Conservation (phyloP, 2,329 filamentous ascomycete species). For the Microdochium bolleyi region DNA sequence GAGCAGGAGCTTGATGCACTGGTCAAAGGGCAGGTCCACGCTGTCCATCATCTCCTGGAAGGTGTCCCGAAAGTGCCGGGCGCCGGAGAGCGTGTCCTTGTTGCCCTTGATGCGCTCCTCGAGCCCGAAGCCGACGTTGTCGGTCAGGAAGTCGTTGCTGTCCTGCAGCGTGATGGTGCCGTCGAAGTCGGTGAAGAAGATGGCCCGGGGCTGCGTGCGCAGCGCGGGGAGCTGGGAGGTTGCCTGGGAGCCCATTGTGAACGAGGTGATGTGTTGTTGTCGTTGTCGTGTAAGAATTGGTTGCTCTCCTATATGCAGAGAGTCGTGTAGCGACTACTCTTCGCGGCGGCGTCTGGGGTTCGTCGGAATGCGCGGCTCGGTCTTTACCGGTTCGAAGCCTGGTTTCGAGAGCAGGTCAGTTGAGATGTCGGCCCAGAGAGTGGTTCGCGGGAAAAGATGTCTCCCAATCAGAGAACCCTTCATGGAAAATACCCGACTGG, state of each 20-base stretch:
- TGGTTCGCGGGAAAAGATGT: too few species aligned
- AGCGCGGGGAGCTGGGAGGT: slow-evolving; percentile 41
- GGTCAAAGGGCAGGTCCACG: slow-evolving; percentile 68
- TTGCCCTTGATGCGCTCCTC: slow-evolving; percentile 67
- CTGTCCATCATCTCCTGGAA: slow-evolving; percentile 92
- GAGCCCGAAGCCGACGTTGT: slow-evolving; percentile 79
- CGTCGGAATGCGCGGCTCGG: too few species aligned
- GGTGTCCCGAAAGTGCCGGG: slow-evolving; percentile 70
- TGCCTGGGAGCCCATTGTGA: neutral
- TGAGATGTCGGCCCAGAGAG: too few species aligned
- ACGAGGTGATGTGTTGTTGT: neutral
- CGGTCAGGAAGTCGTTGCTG: slow-evolving; percentile 68
- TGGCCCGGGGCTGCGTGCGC: slow-evolving; percentile 69
- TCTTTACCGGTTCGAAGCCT: too few species aligned
- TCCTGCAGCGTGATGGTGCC: slow-evolving; percentile 79
- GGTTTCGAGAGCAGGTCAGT: too few species aligned
- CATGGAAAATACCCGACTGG: too few species aligned
- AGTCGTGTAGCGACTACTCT: too few species aligned
- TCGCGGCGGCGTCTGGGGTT: too few species aligned
- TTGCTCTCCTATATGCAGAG: neutral
- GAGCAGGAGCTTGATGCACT: slow-evolving; percentile 73
- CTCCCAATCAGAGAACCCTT: too few species aligned
- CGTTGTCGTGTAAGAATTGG: neutral
- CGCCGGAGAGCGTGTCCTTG: slow-evolving; percentile 64
- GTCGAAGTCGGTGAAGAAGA: slow-evolving; percentile 99